Percentiles rank a stretch among this genome's conserved stretches.
Evolutionary conservation across 2,329 filamentous ascomycete genomes (phyloP).

Genomic region (Xylaria sp.): DNA sequence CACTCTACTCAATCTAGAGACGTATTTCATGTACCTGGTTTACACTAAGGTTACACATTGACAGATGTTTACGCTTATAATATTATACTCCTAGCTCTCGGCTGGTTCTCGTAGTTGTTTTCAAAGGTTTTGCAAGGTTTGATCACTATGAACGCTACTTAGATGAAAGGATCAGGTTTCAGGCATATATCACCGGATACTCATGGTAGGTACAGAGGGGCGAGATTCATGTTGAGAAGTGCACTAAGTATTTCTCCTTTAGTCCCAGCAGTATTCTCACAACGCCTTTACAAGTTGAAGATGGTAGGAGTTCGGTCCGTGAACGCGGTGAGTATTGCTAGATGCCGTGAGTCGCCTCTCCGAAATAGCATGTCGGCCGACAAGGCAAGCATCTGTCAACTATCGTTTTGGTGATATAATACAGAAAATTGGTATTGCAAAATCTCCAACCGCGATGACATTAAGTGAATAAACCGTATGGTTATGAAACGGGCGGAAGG

Average conservation of each 20-base stretch:
- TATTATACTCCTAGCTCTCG: too few relatives aligned
- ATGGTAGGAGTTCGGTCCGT: too few relatives aligned
- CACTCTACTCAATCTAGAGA: neutral
- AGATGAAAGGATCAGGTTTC: neutral
- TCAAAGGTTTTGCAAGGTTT: neutral
- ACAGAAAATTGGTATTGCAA: too few relatives aligned
- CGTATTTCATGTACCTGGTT: neutral
- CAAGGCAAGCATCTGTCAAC: slow-evolving; percentile 4
- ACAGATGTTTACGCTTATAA: too few relatives aligned
- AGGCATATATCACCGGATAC: neutral
- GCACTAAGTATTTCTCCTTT: too few relatives aligned
- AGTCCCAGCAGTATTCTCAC: neutral
- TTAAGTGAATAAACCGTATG: slow-evolving; percentile 8
- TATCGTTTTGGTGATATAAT: slow-evolving; percentile 14
- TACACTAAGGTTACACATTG: too few relatives aligned
- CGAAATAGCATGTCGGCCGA: neutral
- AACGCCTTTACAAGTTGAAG: neutral
- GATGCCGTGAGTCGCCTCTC: too few relatives aligned
- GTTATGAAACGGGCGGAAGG: slow-evolving; percentile 27
- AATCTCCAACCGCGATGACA: neutral
- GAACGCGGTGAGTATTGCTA: too few relatives aligned
- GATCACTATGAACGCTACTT: neutral
- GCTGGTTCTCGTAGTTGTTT: neutral
- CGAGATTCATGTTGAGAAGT: neutral
- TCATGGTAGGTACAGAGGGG: neutral